Conservation (phyloP, 2,329 filamentous ascomycete genomes). For the Pezicula carpinea region DNA sequence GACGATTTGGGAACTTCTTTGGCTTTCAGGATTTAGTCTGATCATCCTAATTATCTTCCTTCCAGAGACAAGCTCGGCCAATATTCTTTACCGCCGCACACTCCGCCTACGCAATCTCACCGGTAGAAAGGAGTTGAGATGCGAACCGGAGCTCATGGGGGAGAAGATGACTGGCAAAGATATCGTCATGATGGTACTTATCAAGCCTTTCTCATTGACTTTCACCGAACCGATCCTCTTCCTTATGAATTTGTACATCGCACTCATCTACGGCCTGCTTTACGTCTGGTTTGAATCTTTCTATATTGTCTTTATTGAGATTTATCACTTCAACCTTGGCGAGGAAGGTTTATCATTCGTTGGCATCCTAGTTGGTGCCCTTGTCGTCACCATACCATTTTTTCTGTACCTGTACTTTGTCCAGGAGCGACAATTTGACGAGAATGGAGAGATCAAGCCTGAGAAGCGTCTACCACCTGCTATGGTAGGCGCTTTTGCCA, state of each 20-base stretch:
- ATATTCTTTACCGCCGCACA: slow-evolving; percentile 38
- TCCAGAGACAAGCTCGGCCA: slow-evolving; percentile 54
- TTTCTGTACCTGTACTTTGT: slow-evolving; percentile 46
- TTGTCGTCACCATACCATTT: slow-evolving; percentile 44
- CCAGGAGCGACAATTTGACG: slow-evolving; percentile 41
- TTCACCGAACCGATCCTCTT: slow-evolving; percentile 57
- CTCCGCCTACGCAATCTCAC: slow-evolving; percentile 40
- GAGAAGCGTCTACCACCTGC: slow-evolving; percentile 51
- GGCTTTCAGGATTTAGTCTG: slow-evolving; percentile 51
- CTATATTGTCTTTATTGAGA: slow-evolving; percentile 50
- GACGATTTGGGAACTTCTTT: slow-evolving; percentile 53
- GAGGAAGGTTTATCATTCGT: slow-evolving; percentile 56
- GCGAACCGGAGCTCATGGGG: slow-evolving; percentile 56
- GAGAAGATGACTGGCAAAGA: slow-evolving; percentile 40
- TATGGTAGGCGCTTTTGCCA: slow-evolving; percentile 44
- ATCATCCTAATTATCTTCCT: slow-evolving; percentile 53
- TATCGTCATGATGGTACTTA: slow-evolving; percentile 47
- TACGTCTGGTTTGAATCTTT: slow-evolving; percentile 63
- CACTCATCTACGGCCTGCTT: slow-evolving; percentile 57
- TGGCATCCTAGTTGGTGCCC: slow-evolving; percentile 45
- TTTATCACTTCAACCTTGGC: slow-evolving; percentile 56
- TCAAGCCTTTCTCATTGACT: slow-evolving; percentile 54
- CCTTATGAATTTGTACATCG: slow-evolving; percentile 57
- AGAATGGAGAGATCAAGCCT: slow-evolving; percentile 42
- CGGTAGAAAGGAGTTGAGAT: slow-evolving; percentile 45